These are phyloP conservation scores for Strobilomyces dryophilus DNA, from an alignment of 768 basidiomycete genomes.

Conservation along the genomic window DNA sequence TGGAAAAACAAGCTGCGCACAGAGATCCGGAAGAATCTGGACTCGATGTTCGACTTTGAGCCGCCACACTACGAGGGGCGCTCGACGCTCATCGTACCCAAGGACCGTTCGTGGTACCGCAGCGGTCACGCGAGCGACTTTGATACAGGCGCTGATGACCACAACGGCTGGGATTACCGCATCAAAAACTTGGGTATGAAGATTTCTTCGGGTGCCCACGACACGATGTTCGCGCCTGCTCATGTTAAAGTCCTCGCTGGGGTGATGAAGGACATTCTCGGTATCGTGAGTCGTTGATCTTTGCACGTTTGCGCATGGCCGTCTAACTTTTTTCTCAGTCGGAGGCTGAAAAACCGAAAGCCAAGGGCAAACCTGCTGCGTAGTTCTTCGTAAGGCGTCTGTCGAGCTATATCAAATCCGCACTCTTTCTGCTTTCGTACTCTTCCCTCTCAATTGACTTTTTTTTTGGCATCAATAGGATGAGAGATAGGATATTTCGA, in stretches of 20 bases:
- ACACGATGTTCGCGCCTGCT: constrained; percentile 31
- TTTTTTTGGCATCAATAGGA: neutral
- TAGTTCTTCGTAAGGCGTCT: neutral
- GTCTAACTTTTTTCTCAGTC: constrained; percentile 4
- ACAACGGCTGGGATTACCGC: constrained; percentile 29
- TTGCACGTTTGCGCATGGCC: neutral
- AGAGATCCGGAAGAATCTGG: constrained; percentile 31
- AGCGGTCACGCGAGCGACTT: constrained; percentile 27
- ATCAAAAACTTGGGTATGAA: constrained; percentile 27
- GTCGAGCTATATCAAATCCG: neutral
- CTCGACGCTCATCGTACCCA: constrained; percentile 27
- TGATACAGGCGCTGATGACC: constrained; percentile 29
- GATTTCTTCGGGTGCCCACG: constrained; percentile 24
- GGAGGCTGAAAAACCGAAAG: neutral
- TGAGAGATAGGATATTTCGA: neutral
- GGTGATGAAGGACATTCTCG: constrained; percentile 18
- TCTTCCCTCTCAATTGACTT: neutral
- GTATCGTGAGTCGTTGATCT: constrained; percentile 7
- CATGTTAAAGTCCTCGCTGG: constrained; percentile 28
- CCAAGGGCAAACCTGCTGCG: neutral
- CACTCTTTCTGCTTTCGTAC: neutral
- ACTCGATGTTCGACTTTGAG: constrained; percentile 32
- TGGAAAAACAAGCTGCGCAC: constrained; percentile 28
- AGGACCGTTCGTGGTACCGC: constrained; percentile 31
- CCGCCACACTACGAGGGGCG: constrained; percentile 23